Base-by-base conservation (phyloP, 371 early-diverging fungal genomes). In the Dichotomocladium elegans region DNA sequence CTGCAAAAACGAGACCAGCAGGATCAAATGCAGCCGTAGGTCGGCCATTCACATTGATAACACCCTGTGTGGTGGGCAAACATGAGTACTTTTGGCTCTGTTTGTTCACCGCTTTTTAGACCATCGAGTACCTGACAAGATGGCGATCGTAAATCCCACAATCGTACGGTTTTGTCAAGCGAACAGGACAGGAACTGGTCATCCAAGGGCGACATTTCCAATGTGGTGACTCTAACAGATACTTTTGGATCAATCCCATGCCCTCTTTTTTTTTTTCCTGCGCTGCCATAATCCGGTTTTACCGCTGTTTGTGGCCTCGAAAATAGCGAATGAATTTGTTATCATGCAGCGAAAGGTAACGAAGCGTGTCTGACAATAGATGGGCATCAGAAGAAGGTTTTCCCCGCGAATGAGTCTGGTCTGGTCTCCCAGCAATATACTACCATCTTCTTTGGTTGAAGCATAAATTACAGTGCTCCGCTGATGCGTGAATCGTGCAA, bases 301-400 rank as follows among this genome's bases (percentile, higher is more conserved):
- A 89, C 91, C 74, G 75, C 41, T 73, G 76, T 25, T 72, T 83
- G 60, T 97, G 98, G 3, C 95, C 98, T 28, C 74, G 72, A 70
- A 95, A 97, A 66, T 95, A 96, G 15, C 91, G 77, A 44, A 96
- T 77, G 53, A 88, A 97, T 71, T 89, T 86, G 69, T 97, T 97
- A 42, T 94, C 94, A 55, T 93, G 91, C 9, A 92, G 63, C 10
- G 95, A 95, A 25, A 97, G 76, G 63, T 95, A 96, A 58, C 96
- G 73, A 12, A 97, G 77, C 0, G 89, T 87, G 63, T 97, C 92
- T 92, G 65, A 19, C 6, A 37, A 34, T 29, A n/a, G 27, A 42
- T 3, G 25, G 35, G 10, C 19, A 22, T 30, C 1, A 41, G 10
- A 24, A 28, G 14, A 25, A 25, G 26, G 19, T 15, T 2, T 9